Percentiles rank a stretch among this genome's conserved stretches.
Conservation (phyloP, 768 basidiomycete genomes). For the Leccinum boreale region DNA sequence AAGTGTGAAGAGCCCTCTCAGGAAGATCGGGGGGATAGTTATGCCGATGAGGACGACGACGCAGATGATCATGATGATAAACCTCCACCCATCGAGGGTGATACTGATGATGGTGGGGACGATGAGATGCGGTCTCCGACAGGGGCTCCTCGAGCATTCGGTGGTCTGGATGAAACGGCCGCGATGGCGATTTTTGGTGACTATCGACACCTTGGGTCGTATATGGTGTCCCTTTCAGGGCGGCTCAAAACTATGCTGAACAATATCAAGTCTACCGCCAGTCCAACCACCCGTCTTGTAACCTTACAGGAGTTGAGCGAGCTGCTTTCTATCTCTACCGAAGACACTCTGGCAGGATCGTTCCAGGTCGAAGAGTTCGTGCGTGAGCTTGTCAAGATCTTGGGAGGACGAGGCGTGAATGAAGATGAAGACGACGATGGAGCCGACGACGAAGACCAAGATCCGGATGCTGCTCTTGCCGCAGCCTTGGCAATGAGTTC, state of each 20-base stretch:
- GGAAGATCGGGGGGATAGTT: conserved; percentile 45
- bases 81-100: conserved; percentile 44
- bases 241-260: conserved; percentile 89
- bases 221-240: conserved; percentile 84
- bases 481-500: conserved; percentile 83
- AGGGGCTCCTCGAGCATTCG: conserved; percentile 39
- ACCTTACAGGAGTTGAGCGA: conserved; percentile 95
- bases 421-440: conserved; percentile 71
- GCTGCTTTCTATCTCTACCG: conserved; percentile 91
- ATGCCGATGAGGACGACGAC: conserved; percentile 40
- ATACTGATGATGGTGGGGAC: conserved; percentile 42
- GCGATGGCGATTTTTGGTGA: conserved; percentile 83
- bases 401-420: conserved; percentile 74
- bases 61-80: conserved; percentile 50
- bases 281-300: conserved; percentile 80
- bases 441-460: conserved; percentile 61
- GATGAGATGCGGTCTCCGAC: conserved; percentile 35
- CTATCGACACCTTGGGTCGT: conserved; percentile 86
- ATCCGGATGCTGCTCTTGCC: conserved; percentile 86
- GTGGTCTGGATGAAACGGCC: conserved; percentile 62
- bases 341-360: conserved; percentile 95
- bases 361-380: conserved; percentile 93
- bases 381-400: conserved; percentile 85
- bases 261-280: conserved; percentile 82
- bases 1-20: conserved; percentile 42